These are phyloP conservation scores for Neurospora sp. DNA, from an alignment of 495 filamentous ascomycete genomes.

Conservation along the genomic window DNA sequence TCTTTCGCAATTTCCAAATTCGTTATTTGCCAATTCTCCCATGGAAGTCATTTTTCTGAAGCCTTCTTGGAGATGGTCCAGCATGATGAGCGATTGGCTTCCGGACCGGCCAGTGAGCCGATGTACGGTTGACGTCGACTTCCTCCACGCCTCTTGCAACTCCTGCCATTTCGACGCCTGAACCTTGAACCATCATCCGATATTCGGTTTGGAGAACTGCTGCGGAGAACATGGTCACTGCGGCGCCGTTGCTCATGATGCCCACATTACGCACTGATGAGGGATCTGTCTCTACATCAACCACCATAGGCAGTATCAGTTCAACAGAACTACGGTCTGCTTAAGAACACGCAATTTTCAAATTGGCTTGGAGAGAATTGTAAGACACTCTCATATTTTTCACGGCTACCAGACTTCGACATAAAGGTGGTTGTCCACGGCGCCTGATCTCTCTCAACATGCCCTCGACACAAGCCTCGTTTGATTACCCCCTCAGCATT, in stretches of 20 bases:
- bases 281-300: neutral
- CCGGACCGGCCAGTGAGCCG: neutral
- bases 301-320: neutral
- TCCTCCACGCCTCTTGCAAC: neutral
- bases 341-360: neutral
- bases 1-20: neutral
- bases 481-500: slow-evolving; percentile 15
- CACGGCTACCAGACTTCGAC: neutral
- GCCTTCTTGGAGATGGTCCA: neutral
- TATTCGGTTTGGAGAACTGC: neutral
- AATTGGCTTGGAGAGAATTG: neutral
- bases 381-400: neutral
- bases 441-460: neutral
- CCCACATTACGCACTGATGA: neutral
- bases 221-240: neutral
- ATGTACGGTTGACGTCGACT: neutral
- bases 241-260: neutral
- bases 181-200: neutral
- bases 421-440: neutral
- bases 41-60: neutral
- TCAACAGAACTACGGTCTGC: neutral
- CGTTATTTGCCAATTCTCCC: neutral
- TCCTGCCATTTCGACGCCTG: neutral
- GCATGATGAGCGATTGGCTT: neutral
- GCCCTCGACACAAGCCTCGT: neutral